Conservation (phyloP, 108 stramenopile species). For the Skeletonema menzelii region DNA sequence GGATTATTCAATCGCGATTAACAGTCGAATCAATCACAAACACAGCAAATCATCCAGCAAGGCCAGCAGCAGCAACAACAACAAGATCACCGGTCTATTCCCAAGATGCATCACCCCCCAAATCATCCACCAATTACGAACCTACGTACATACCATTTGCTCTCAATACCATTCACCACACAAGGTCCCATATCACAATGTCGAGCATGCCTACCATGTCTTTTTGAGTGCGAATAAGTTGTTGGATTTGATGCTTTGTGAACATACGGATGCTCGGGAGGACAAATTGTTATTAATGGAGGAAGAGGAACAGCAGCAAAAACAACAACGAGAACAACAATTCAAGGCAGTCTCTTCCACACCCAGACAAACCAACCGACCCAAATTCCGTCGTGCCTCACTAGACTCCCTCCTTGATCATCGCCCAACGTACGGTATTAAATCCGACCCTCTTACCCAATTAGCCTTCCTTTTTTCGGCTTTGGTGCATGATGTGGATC, state of each 20-base stretch:
- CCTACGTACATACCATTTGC: neutral
- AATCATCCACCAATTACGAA: neutral
- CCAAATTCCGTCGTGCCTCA: neutral
- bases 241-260: constrained; percentile 68
- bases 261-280: neutral
- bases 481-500: constrained; percentile 54
- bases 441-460: constrained; percentile 30
- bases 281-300: neutral
- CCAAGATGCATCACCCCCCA: neutral
- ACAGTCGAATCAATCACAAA: neutral
- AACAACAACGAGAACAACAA: neutral
- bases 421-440: constrained; percentile 29
- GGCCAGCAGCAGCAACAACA: neutral
- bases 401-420: neutral
- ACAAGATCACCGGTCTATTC: neutral
- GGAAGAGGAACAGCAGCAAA: neutral
- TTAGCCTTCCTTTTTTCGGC: constrained; percentile 47
- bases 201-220: constrained; percentile 33
- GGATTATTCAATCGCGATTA: too few species aligned
- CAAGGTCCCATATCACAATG: constrained; percentile 36
- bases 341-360: neutral
- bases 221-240: constrained; percentile 33
- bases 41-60: neutral
- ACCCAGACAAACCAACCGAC: neutral
- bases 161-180: constrained; percentile 23